Conservation (phyloP, 805 yeast species). For the Metschnikowia arizonensis region DNA sequence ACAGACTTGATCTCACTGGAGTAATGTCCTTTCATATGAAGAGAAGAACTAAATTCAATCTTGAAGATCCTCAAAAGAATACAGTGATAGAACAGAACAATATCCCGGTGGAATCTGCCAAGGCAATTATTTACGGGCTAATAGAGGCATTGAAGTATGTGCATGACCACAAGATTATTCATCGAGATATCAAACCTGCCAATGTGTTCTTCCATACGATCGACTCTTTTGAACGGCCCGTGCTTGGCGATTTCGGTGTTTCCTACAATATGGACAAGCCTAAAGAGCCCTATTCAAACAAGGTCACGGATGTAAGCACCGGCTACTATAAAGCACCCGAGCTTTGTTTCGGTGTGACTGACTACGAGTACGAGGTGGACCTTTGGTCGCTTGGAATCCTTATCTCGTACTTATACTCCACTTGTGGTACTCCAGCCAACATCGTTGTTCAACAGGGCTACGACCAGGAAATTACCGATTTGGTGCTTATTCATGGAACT, state of each 20-base stretch:
- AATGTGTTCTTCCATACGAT: slow-evolving; percentile 29
- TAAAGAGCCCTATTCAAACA: slow-evolving; percentile 40
- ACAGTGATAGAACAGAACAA: slow-evolving; percentile 11
- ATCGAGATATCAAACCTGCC: slow-evolving; percentile 40
- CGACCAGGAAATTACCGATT: slow-evolving; percentile 37
- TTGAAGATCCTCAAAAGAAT: slow-evolving; percentile 20
- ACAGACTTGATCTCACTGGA: slow-evolving; percentile 24
- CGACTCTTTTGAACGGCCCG: slow-evolving; percentile 22
- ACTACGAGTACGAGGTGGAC: slow-evolving; percentile 56
- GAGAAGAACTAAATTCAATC: slow-evolving; percentile 23
- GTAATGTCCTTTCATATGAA: slow-evolving; percentile 22
- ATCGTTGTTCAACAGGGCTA: slow-evolving; percentile 8
- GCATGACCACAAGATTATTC: slow-evolving; percentile 34
- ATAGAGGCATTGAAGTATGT: slow-evolving; percentile 25
- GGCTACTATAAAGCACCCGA: slow-evolving; percentile 74
- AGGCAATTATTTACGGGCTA: slow-evolving; percentile 18
- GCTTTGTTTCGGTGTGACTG: slow-evolving; percentile 53
- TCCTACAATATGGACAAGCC: slow-evolving; percentile 24
- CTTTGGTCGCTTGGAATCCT: slow-evolving; percentile 71
- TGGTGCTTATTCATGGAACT: slow-evolving; percentile 52
- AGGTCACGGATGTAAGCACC: slow-evolving; percentile 60
- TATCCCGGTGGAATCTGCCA: slow-evolving; percentile 14
- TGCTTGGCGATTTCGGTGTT: slow-evolving; percentile 66
- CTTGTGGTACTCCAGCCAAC: slow-evolving; percentile 29
- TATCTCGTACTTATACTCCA: slow-evolving; percentile 47